These are phyloP conservation scores for Candida caryicola DNA, from an alignment of 805 yeast genomes.

Conservation along the genomic window DNA sequence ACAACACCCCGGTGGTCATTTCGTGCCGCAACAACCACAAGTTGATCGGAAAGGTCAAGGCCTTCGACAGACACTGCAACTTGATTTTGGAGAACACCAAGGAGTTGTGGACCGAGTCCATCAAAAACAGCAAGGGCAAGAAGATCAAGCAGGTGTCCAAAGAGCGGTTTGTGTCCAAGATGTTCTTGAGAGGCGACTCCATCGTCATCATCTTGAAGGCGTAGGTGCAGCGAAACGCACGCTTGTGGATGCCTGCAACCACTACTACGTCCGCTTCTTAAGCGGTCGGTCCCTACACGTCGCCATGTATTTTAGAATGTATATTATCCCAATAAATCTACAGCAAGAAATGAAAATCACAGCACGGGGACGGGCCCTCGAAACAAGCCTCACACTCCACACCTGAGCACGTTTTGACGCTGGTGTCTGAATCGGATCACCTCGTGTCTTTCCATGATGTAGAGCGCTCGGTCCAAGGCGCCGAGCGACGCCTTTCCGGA, in stretches of 20 bases:
- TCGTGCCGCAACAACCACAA: slow-evolving; percentile 93
- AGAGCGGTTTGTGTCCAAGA: slow-evolving; percentile 76
- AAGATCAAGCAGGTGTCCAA: slow-evolving; percentile 63
- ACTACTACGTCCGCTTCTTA: not conserved
- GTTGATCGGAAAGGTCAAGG: slow-evolving; percentile 83
- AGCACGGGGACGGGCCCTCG: too few species aligned
- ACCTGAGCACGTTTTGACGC: slow-evolving; percentile 73
- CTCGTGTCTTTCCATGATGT: slow-evolving; percentile 80
- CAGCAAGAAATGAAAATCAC: not conserved
- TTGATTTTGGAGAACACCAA: slow-evolving; percentile 89
- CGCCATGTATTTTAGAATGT: not conserved
- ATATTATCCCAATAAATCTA: not conserved
- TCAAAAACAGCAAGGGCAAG: slow-evolving; percentile 64
- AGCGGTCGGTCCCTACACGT: not conserved
- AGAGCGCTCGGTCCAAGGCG: slow-evolving; percentile 80
- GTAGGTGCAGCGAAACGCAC: slow-evolving; percentile 2
- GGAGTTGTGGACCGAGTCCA: slow-evolving; percentile 74
- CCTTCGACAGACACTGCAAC: slow-evolving; percentile 95
- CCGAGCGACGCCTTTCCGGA: slow-evolving; percentile 59
- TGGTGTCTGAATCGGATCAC: slow-evolving; percentile 87
- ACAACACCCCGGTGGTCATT: slow-evolving; percentile 74
- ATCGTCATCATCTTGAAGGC: slow-evolving; percentile 76
- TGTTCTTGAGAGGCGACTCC: slow-evolving; percentile 94
- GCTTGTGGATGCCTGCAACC: not conserved
- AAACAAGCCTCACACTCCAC: slow-evolving; percentile 70